Conservation (phyloP, 1,284 basidiomycete genomes). For the Pseudozyma tsukubaensis region DNA sequence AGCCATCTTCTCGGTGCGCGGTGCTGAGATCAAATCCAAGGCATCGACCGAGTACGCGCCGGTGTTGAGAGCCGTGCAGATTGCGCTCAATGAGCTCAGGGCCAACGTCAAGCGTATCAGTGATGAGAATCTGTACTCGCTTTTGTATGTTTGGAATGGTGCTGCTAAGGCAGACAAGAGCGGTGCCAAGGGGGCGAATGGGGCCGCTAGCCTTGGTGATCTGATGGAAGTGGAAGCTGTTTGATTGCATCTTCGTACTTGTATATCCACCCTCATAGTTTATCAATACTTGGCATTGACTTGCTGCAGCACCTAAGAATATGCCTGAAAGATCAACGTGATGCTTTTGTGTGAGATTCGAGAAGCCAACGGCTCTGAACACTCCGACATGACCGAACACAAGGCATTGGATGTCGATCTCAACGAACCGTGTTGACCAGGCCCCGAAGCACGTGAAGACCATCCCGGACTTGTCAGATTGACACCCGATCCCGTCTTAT, state of each 20-base stretch:
- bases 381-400: too few species aligned
- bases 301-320: too few species aligned
- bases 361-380: too few species aligned
- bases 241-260: not conserved
- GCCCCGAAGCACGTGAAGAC: too few species aligned
- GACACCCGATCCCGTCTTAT: too few species aligned
- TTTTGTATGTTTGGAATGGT: slow-evolving; percentile 64
- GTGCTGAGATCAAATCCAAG: slow-evolving; percentile 49
- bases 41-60: slow-evolving; percentile 58
- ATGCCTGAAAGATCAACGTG: too few species aligned
- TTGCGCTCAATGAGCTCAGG: slow-evolving; percentile 63
- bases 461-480: too few species aligned
- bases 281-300: too few species aligned
- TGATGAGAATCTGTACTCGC: slow-evolving; percentile 60
- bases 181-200: slow-evolving; percentile 2
- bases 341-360: too few species aligned
- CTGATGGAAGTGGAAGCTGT: slow-evolving; percentile 43
- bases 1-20: slow-evolving; percentile 59
- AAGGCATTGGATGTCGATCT: too few species aligned
- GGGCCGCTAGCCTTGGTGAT: slow-evolving; percentile 30
- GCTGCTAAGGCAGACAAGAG: slow-evolving; percentile 30
- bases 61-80: slow-evolving; percentile 55
- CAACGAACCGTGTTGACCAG: too few species aligned
- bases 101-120: slow-evolving; percentile 60
- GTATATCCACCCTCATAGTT: not conserved